A percentile compares a stretch with the other conserved stretches of the same genome.
Conservation (phyloP, 331 rosid species). For the Stylosanthes scabra region DNA sequence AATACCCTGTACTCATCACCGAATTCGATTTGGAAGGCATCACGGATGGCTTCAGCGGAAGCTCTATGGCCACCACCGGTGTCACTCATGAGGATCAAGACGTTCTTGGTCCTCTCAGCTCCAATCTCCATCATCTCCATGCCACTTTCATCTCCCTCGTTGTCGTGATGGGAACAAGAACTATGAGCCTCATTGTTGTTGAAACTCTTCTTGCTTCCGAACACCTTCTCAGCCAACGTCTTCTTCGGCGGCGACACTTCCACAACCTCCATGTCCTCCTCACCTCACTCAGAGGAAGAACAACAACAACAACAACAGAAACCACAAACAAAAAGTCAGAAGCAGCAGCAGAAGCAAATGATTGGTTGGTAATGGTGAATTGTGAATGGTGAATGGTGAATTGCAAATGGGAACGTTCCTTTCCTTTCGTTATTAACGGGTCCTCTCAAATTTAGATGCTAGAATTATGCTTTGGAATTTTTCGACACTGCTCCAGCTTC, state of each 20-base stretch:
- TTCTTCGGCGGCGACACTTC: conserved; percentile 67
- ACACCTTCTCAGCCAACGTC: conserved; percentile 73
- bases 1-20: conserved; percentile 86
- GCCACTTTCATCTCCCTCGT: conserved; percentile 53
- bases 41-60: conserved; percentile 93
- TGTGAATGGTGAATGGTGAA: conserved; percentile 1
- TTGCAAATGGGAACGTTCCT: neutral
- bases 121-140: conserved; percentile 91
- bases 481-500: neutral
- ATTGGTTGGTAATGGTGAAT: conserved; percentile 35
- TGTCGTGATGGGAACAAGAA: neutral
- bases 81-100: conserved; percentile 95
- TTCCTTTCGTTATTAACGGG: conserved; percentile 6
- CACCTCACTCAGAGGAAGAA: neutral
- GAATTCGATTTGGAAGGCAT: conserved; percentile 79
- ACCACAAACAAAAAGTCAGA: neutral
- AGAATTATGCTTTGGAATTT: conserved; percentile 56
- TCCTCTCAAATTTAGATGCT: neutral
- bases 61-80: conserved; percentile 99
- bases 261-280: conserved; percentile 60
- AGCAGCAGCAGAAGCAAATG: conserved; percentile 25
- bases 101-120: conserved; percentile 86
- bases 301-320: neutral
- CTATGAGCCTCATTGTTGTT: conserved; percentile 26
- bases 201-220: conserved; percentile 46